Conservation (phyloP, 352 stramenopile species). For the Pythium apleroticum region DNA sequence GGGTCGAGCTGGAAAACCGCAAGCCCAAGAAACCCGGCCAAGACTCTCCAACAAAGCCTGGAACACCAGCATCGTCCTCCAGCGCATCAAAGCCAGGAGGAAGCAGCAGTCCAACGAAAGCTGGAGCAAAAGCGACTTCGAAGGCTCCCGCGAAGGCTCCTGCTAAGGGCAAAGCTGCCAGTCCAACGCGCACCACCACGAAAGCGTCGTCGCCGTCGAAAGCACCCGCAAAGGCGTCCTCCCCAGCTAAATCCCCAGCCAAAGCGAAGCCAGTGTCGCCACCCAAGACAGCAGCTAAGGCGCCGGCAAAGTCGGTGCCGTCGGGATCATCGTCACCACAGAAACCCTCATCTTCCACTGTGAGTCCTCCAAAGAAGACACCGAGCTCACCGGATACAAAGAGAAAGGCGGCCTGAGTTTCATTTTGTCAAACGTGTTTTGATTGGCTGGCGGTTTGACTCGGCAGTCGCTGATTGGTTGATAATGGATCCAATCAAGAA, state of each 20-base stretch:
- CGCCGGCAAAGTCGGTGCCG: background rate
- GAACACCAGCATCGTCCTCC: conserved; percentile 2
- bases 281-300: background rate
- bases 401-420: conserved; percentile 19
- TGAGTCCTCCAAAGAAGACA: conserved; percentile 7
- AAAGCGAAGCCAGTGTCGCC: conserved; percentile 10
- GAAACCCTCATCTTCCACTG: background rate
- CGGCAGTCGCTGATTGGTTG: conserved; percentile 7
- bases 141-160: conserved; percentile 19
- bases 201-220: conserved; percentile 12
- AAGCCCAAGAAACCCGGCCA: conserved; percentile 46
- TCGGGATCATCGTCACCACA: background rate
- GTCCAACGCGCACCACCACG: conserved; percentile 1
- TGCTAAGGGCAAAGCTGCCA: conserved; percentile 23
- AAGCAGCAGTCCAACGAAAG: conserved; percentile 13
- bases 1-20: conserved; percentile 57
- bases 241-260: conserved; percentile 1
- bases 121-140: background rate
- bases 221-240: conserved; percentile 7
- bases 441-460: conserved; percentile 11
- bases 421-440: background rate
- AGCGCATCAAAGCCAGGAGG: background rate
- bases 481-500: conserved; percentile 1
- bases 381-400: background rate
- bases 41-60: conserved; percentile 6